A percentile compares a stretch with the other conserved stretches of the same genome.
Evolutionary conservation across 1,284 basidiomycete species (phyloP).

Genomic region (Ceratobasidium sp.): DNA sequence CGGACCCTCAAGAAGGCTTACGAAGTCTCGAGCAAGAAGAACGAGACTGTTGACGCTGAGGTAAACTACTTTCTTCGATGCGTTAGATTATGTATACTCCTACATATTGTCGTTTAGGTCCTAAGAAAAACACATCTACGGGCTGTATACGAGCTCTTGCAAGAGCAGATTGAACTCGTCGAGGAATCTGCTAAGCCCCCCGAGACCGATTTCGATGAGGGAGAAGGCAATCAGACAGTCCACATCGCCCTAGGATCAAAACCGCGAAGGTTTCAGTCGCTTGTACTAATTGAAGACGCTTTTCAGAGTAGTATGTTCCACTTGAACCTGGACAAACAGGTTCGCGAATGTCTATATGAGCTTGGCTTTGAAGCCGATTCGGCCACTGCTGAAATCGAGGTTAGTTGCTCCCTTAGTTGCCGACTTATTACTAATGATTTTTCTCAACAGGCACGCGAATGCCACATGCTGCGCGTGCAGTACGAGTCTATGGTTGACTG

Average conservation of each 20-base stretch:
- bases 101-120: background rate
- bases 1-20: background rate
- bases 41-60: background rate
- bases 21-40: background rate
- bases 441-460: background rate
- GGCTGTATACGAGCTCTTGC: background rate
- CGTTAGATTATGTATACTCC: no score
- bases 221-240: background rate
- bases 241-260: constrained; percentile 5
- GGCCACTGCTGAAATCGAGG: no score
- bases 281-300: background rate
- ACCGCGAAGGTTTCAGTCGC: background rate
- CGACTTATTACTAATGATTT: no score
- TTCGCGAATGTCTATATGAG: no score
- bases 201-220: background rate
- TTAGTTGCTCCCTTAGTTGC: no score
- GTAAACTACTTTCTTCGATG: background rate
- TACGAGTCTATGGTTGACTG: background rate
- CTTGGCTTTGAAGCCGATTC: no score
- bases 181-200: background rate
- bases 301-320: background rate
- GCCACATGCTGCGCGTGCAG: background rate
- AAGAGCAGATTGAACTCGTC: background rate
- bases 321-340: no score
- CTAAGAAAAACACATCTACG: background rate